Evolutionary conservation across 1,284 basidiomycete species (phyloP), one percentile per base, ranked within the genome.

Genomic region (Cryptococcus sp.): DNA sequence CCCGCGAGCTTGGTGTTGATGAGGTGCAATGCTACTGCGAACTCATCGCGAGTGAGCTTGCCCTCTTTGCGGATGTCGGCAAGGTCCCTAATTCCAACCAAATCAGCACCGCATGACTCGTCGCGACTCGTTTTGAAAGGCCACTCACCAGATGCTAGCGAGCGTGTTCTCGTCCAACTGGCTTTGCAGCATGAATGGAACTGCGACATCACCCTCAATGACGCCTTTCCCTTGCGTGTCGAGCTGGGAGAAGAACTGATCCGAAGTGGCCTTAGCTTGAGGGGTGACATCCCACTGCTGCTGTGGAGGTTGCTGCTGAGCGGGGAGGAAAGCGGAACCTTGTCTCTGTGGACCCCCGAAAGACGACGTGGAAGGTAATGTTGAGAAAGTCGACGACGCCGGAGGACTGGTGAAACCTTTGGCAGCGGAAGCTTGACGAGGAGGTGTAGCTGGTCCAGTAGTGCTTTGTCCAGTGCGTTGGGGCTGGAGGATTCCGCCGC

Each of bases 181-280:
- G 53, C 93, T 95, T 77, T 94, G 88, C 62, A 96, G 80, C 88
- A 99, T 91, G 79, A 99, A 99, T 5, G 92, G 92, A 0, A 98
- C 96, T 4, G 93, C 96, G 22, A 91, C 86, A 63, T 95, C 91
- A 11, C 93, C 94, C 70, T 95, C 93, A 38, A 99, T 90, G 67
- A 84, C 89, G 1, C 93, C 94, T 60, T 81, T 84, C 66, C 85
- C 87, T 62, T 85, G 83, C 16, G 84, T 79, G 76, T 99, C 96
- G 39, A 99, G 84, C 31, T 83, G 83, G 57, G 90, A 87, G 72
- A 98, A 99, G 80, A 89, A 89, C 16, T 81, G 81, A 74, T 99
- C 94, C 3, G 89, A 83, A 40, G 82, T 84, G 0, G 87, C 83
- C 76, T 97, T 97, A 71, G 95, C 93, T 2, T 84, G 80, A 0